Base-by-base conservation (phyloP, 169 alveolate genomes). In the Eimeria praecox region DNA sequence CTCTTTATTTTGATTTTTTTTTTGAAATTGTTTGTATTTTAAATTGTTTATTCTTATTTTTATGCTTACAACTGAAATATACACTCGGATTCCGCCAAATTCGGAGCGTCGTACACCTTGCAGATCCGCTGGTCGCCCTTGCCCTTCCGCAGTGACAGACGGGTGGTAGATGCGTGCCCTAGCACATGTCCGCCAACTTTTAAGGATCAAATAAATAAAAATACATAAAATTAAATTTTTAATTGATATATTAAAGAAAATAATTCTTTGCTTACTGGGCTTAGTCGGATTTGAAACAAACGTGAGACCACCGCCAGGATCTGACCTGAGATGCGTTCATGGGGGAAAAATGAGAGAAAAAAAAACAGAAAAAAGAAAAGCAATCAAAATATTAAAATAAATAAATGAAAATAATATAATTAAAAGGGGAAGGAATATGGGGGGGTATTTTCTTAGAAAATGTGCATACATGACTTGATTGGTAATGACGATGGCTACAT, bases 171-270 rank as follows among this genome's bases (percentile, higher is more conserved):
- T 30, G 99, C 99, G 96, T 99, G 99, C 38, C 99, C 99, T 96
- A 99, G 98, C 82, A 99, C 99, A 97, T 99, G 99, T 0, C 99
- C 99, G 16, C 99, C 99, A 69, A 99, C 98, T 91, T 92, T 18
- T 2, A 3, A 42, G 3, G 18, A 18, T 9, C 16, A 69, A 33
- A 4, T 3, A 6, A 3, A 6, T 10, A 12, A 33, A 69, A 69
- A 69, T 69, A 3, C 5, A 42, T 24, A 27, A 5, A 56, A 49
- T 49, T 49, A 49, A 49, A 12, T 5, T 8, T 49, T 8, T 49
- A 98, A 99, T n/a, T 99, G 18, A 4, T 27, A 27, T 4, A 27
- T 62, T 62, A 1, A 56, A 56, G 14, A 56, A 56, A 10, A 56
- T 56, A 12, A 56, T 66, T 5, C 38, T 66, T 27, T 8, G 8